Conservation (phyloP, 2,329 filamentous ascomycete genomes). For the Grosmannia huntii region DNA sequence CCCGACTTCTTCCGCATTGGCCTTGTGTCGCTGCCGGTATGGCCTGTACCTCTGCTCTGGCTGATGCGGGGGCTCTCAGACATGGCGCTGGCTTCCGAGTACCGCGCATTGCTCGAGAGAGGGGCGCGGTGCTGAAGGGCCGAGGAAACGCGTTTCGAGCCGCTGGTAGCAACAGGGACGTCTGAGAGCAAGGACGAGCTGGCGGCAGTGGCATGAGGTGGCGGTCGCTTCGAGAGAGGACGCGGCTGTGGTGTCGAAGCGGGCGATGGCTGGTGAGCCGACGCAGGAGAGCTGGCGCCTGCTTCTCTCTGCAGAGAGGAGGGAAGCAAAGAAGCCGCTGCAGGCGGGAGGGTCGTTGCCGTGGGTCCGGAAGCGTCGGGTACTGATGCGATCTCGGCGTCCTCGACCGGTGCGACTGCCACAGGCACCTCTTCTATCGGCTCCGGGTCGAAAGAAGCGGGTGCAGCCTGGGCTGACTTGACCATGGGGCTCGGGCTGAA, state of each 20-base stretch:
- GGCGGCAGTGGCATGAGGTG: background rate
- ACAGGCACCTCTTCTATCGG: no score
- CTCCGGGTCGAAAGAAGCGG: no score
- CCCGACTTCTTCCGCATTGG: conserved; percentile 46
- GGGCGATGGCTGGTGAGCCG: no score
- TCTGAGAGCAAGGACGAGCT: background rate
- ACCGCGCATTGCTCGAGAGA: conserved; percentile 28
- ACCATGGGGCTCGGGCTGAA: no score
- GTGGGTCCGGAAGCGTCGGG: no score
- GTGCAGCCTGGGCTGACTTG: no score
- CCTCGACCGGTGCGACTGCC: no score
- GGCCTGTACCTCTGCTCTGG: background rate
- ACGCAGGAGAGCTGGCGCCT: no score
- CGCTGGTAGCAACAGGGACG: background rate
- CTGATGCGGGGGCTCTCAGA: conserved; percentile 16
- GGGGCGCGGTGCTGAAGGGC: conserved; percentile 19
- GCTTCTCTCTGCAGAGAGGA: no score
- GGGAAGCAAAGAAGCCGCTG: no score
- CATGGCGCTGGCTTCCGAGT: conserved; percentile 33
- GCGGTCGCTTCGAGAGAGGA: background rate
- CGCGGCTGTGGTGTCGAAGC: background rate
- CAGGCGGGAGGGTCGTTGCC: no score
- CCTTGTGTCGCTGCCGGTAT: background rate
- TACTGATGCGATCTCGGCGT: no score
- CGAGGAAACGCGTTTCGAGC: conserved; percentile 3